Base-by-base conservation (phyloP, 345 rosid genomes). In the Barbarea vulgaris region DNA sequence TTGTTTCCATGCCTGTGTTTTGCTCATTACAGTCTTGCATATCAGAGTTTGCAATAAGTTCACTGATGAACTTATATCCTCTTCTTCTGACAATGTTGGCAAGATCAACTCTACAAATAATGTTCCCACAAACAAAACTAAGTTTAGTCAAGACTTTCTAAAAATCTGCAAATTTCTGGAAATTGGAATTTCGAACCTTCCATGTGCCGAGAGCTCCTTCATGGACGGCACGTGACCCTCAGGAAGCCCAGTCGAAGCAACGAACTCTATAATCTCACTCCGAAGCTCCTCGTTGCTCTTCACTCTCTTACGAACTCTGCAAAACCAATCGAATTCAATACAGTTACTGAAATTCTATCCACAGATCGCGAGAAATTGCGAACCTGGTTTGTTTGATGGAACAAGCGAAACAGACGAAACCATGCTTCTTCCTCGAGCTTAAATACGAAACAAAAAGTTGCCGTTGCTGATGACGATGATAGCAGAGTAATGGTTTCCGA, bases 51-150 rank as follows among this genome's bases (percentile, higher is more conserved):
- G 82, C 77, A 80, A 92, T 87, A 81, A 92, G 91, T 75, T 87
- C 86, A 46, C 51, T 70, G 15, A 92, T 70, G 58, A 83, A 65
- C 81, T 87, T 95, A 68, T 90, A 89, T 42, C 99, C 99, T 76
- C 99, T 90, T 72, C 99, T 74, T 79, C 97, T 81, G 39, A 92
- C 91, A 79, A 95, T 60, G 77, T 92, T 76, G 27, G 97, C 97
- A 82, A 95, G 93, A 79, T 95, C 96, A 81, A 53, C 87, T 86
- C 99, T 95, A 79, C 28, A 25, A 52, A 24, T 19, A 59, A 76
- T 4, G 76, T 76, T 79, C 17, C 28, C 24, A 39, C 33, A 75
- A 31, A 50, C 5, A 56, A 66, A 59, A 28, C 8, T 15, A 42
- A 31, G 69, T 17, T 17, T 52, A 34, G 15, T 47, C 37, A 27